A percentile compares a stretch with the other conserved stretches of the same genome.
These are phyloP conservation scores for Candida oleophila DNA, from an alignment of 805 yeast genomes.

Conservation along the genomic window DNA sequence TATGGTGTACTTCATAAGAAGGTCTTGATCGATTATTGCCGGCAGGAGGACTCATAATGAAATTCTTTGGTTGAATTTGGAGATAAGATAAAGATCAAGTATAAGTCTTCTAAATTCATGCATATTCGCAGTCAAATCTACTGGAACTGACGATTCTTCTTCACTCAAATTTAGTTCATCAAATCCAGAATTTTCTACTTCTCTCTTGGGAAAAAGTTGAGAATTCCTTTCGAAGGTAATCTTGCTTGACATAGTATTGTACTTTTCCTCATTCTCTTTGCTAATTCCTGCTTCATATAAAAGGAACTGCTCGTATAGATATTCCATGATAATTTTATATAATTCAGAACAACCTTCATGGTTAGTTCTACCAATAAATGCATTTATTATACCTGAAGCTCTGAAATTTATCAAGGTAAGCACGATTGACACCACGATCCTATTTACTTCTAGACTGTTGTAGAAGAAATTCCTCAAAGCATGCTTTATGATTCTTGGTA, in stretches of 20 bases:
- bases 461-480: conserved; percentile 14
- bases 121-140: conserved; percentile 7
- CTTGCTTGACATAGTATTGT: conserved; percentile 9
- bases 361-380: conserved; percentile 1
- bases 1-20: conserved; percentile 55
- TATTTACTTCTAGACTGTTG: conserved; percentile 12
- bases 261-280: conserved; percentile 10
- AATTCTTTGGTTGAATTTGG: conserved; percentile 7
- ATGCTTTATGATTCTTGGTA: background rate
- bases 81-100: conserved; percentile 10
- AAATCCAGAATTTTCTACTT: background rate
- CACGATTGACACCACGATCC: conserved; percentile 10
- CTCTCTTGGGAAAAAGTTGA: background rate
- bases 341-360: conserved; percentile 5
- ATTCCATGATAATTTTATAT: conserved; percentile 12
- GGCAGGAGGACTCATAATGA: conserved; percentile 14
- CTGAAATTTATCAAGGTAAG: conserved; percentile 1
- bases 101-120: conserved; percentile 11
- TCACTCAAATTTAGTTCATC: background rate
- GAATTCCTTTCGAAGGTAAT: background rate
- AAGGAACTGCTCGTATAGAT: conserved; percentile 15
- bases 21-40: conserved; percentile 45
- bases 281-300: conserved; percentile 7
- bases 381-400: conserved; percentile 8
- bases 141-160: background rate